Evolutionary conservation across 2,329 filamentous ascomycete genomes (phyloP), one percentile per base, ranked within the genome.

Genomic region (Calonectria henricotiae): DNA sequence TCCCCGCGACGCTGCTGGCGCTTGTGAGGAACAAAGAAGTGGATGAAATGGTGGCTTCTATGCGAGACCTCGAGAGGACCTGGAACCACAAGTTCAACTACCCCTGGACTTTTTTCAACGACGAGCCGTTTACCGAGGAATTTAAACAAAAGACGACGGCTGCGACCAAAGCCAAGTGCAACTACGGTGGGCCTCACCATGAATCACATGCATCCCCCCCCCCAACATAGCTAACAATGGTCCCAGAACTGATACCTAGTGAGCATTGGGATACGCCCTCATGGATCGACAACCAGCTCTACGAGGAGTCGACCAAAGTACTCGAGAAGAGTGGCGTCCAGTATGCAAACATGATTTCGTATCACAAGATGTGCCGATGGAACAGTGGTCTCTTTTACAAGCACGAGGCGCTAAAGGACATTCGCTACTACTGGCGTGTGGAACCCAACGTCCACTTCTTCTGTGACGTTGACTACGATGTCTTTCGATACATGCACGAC

Each of bases 51-150:
- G 86, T 98, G 30, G 89, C 92, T 80, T 94, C 95, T 30, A 99
- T 99, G 94, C 84, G 84, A 66, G 96, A 99, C 79, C 88, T 99
- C 70, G 96, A 99, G 85, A 87, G 93, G 74, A 98, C 96, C 1
- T 99, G 95, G 95, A 99, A 99, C 80, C 87, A 90, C 87, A 99
- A 99, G 81, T 99, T 98, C 89, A 99, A 99, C 86, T 99, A 99
- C 80, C 96, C 96, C 0, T 99, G 96, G 94, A 98, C 95, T 9
- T 99, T 99, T 82, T 97, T 99, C 88, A 99, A 99, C 84, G 96
- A 99, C 79, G 92, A 94, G 63, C 94, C 94, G 17, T 99, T 99
- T 80, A 92, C 93, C 3, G 93, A 96, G 17, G 95, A 98, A 78
- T 99, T 99, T 86, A 98, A 97, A 85, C 86, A 86, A 78, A 90